Conservation (phyloP, 371 early-diverging fungal species). For the Massospora cicadina region DNA sequence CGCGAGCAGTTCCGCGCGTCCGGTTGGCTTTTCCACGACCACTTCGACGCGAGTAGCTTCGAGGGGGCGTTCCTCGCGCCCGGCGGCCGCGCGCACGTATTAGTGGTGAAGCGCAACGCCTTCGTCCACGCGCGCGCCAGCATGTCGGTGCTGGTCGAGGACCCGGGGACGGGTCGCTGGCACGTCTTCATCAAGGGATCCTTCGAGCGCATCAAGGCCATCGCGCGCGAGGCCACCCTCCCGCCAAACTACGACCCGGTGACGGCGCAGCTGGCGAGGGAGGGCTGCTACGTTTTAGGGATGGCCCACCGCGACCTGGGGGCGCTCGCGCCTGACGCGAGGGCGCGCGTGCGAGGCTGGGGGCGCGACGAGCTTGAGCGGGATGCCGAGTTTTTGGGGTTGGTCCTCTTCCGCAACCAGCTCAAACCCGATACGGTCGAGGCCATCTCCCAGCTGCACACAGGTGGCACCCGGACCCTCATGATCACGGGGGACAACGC, state of each 20-base stretch:
- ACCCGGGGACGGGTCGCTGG: conserved; percentile 27
- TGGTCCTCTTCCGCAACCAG: conserved; percentile 74
- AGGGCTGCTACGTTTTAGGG: conserved; percentile 68
- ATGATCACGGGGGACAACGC: conserved; percentile 94
- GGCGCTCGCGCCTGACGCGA: conserved; percentile 20
- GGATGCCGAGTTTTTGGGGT: conserved; percentile 39
- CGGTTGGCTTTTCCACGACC: conserved; percentile 17
- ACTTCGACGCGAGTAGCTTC: conserved; percentile 14
- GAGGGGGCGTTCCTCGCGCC: conserved; percentile 24
- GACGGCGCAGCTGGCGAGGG: conserved; percentile 33
- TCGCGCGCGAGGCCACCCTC: conserved; percentile 26
- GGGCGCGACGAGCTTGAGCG: conserved; percentile 48
- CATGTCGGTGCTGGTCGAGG: conserved; percentile 64
- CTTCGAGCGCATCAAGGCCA: conserved; percentile 49
- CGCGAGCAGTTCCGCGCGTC: conserved; percentile 75
- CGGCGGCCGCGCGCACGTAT: conserved; percentile 17
- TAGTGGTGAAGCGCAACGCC: conserved; percentile 54
- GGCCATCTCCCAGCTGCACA: conserved; percentile 54
- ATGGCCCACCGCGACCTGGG: conserved; percentile 40
- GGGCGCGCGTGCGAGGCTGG: conserved; percentile 21
- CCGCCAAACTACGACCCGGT: conserved; percentile 42
- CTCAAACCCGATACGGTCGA: conserved; percentile 58
- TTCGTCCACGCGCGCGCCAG: conserved; percentile 70
- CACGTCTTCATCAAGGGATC: conserved; percentile 68
- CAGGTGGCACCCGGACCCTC: conserved; percentile 50